Base-by-base conservation (phyloP, 2,329 filamentous ascomycete species). In the Chaetoscypha palmicola region DNA sequence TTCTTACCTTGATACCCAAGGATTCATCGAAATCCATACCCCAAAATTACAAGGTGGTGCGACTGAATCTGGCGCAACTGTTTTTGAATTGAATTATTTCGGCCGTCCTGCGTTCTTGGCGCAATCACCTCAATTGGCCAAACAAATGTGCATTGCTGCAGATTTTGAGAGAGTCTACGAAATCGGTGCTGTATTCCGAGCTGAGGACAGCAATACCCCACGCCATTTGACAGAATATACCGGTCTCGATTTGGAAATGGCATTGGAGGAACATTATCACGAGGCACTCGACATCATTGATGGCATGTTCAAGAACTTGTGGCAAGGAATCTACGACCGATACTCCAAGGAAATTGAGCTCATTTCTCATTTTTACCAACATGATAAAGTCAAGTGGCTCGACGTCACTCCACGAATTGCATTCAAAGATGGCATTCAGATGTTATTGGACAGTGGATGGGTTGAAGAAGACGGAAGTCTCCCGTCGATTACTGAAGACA, bases 191-290 rank as follows among this genome's bases (percentile, higher is more conserved):
- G 89, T 96, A 5, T 96, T 96, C 73, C 81, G 90, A 54, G 90
- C 90, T 1, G 90, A 96, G 63, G 94, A 96, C 68, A 94, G 86
- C 60, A 96, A 96, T 64, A 96, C 90, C 0, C 90, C 95, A 59
- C 81, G 90, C 28, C 90, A 96, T 63, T 72, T 96, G 71, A 95
- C 90, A 0, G 90, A 96, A 63, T 96, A 94, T 62, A 96, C 89
- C 3, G 90, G 90, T 43, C 72, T 96, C 22, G 90, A 96, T 72
- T 65, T 96, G 14, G 90, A 96, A 61, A 96, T 96, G 91, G 76
- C 82, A 2, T 87, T 96, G 51, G 83, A 89, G 38, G 79, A 86
- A 56, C 83, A 94, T 63, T 95, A 96, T 62, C 83, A 94, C 58
- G 90, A 96, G 65, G 85, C 90, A 39, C 75, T 96, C 23, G 72